phyloP scores from a whole-genome alignment of 2,329 filamentous ascomycete genomes.

The Stachybotrys chlorohalonatus region DNA sequence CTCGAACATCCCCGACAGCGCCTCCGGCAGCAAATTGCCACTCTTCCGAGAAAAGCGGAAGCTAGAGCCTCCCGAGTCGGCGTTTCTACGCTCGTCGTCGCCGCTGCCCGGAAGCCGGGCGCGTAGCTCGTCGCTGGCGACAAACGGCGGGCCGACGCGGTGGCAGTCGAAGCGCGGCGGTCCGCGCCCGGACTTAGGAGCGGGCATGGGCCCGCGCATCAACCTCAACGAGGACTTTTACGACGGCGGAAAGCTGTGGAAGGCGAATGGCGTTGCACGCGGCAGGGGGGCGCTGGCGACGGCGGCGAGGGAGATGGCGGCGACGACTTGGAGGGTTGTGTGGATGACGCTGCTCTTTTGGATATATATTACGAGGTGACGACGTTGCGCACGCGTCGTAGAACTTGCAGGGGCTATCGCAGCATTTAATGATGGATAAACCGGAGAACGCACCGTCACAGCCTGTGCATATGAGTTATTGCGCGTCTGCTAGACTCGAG shows the following conservation, averaged over 20 bases:
- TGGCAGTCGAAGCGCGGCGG: slow-evolving; percentile 18
- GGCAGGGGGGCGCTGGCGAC: slow-evolving; percentile 28
- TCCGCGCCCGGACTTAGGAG: slow-evolving; percentile 35
- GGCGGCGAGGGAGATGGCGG: slow-evolving; percentile 51
- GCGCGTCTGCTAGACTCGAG: too few relatives aligned
- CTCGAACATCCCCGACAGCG: slow-evolving; percentile 9
- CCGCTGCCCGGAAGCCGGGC: slow-evolving; percentile 1
- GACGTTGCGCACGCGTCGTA: background rate
- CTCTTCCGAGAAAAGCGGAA: slow-evolving; percentile 47
- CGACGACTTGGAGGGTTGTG: slow-evolving; percentile 51
- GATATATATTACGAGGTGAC: slow-evolving; percentile 32
- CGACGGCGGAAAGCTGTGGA: slow-evolving; percentile 27
- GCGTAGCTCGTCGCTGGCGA: slow-evolving; percentile 11
- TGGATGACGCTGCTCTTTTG: slow-evolving; percentile 58
- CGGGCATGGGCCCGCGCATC: slow-evolving; percentile 39
- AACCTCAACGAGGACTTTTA: slow-evolving; percentile 42
- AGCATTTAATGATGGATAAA: too few relatives aligned
- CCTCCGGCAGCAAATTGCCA: slow-evolving; percentile 22
- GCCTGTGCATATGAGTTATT: too few relatives aligned
- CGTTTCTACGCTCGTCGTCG: background rate
- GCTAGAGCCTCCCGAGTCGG: slow-evolving; percentile 29
- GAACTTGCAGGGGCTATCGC: background rate
- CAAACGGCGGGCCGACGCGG: slow-evolving; percentile 5
- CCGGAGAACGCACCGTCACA: background rate
- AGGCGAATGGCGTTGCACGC: slow-evolving; percentile 12